Conservation (phyloP, 1,139 yeast species). For the Candida sp. region DNA sequence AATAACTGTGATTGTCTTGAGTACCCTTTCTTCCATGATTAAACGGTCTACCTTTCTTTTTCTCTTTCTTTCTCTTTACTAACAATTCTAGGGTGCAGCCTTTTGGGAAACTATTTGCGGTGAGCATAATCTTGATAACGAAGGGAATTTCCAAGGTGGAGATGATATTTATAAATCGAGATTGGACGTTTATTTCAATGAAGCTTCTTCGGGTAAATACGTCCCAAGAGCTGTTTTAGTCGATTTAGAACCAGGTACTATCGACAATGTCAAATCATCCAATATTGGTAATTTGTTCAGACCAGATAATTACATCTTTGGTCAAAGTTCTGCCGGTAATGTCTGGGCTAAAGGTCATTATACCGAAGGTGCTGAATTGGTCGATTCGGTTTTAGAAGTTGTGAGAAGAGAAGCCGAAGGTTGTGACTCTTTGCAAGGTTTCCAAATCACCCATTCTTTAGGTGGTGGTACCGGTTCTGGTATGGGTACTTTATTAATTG, state of each 20-base stretch:
- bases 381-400: conserved; percentile 84
- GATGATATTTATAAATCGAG: conserved; percentile 65
- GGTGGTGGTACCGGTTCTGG: conserved; percentile 99
- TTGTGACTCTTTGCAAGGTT: conserved; percentile 90
- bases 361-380: conserved; percentile 94
- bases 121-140: conserved; percentile 89
- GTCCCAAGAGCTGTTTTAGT: conserved; percentile 93
- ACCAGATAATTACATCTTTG: conserved; percentile 87
- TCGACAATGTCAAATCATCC: conserved; percentile 78
- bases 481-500: conserved; percentile 83
- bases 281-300: conserved; percentile 79
- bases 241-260: conserved; percentile 92
- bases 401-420: conserved; percentile 93
- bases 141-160: conserved; percentile 72
- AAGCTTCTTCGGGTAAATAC: conserved; percentile 78
- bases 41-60: no score
- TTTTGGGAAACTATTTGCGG: conserved; percentile 98
- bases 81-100: conserved; percentile 70
- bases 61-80: conserved; percentile 3
- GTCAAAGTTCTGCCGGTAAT: conserved; percentile 91
- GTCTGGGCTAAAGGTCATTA: conserved; percentile 98
- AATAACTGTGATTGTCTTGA: no score
- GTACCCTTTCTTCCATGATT: no score
- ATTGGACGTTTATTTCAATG: conserved; percentile 48
- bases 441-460: conserved; percentile 88